Base-by-base conservation (phyloP, 441 rosid species). In the Erodium moschatum region DNA sequence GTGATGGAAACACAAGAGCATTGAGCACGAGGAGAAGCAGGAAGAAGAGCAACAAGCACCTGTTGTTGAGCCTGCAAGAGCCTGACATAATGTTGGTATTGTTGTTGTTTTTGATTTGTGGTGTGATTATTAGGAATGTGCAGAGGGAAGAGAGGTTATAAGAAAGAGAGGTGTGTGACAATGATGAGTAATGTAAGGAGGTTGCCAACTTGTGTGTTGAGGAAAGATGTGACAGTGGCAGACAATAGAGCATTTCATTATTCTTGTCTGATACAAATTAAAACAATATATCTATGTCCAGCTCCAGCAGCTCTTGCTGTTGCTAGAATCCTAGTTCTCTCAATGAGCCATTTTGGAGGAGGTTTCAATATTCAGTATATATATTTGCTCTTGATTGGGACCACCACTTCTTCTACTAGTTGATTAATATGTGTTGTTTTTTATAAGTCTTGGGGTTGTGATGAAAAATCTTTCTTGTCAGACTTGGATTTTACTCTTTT, bases 181-280 rank as follows among this genome's bases (percentile, higher is more conserved):
- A 19, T 76, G 87, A 81, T 76, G 62, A 54, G 62, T 54, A 54
- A 16, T 54, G 62, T 54, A 16, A 54, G 91, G 91, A 78, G 76
- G 75, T 20, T 80, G 89, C 82, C 84, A 88, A 81, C 89, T 86
- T 69, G 93, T 81, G 72, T 84, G 85, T 82, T 80, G 81, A 80
- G 85, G 76, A 90, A 88, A 89, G 91, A 64, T 82, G 74, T 77
- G 72, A 65, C 81, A 84, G 70, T 89, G 92, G 89, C 91, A 86
- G 97, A 92, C 97, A 90, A 78, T 9, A 75, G 64, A 63, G 48
- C 66, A 73, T 77, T 80, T 84, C 73, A 84, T 83, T 81, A 81
- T 82, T 75, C 68, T 70, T 67, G 67, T 76, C 42, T 50, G 69
- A 69, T 70, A 20, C 9, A 6, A 18, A 54, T 3, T 12, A 8